A percentile compares a stretch with the other conserved stretches of the same genome.
Evolutionary conservation across 2,329 filamentous ascomycete species (phyloP).

Genomic region (Clonostachys rhizophaga): DNA sequence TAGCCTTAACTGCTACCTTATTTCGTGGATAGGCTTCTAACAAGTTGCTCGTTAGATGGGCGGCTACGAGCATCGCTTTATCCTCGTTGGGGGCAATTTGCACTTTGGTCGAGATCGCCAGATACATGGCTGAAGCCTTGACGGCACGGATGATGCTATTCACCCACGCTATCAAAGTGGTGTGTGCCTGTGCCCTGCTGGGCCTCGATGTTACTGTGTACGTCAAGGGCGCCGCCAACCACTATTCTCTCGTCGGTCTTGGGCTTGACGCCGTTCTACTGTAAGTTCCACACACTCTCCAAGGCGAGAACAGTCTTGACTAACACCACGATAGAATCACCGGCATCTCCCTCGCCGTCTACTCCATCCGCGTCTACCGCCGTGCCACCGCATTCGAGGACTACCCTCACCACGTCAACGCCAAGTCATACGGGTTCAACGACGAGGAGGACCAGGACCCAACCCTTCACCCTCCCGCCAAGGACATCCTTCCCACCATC

Average conservation of each 20-base stretch:
- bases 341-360: constrained; percentile 36
- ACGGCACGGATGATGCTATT: constrained; percentile 51
- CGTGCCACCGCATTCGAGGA: constrained; percentile 43
- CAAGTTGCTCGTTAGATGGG: constrained; percentile 37
- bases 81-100: constrained; percentile 39
- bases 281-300: constrained; percentile 25
- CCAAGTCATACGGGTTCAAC: constrained; percentile 42
- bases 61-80: constrained; percentile 44
- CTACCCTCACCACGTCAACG: constrained; percentile 42
- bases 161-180: constrained; percentile 43
- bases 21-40: background rate
- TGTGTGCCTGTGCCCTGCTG: constrained; percentile 38
- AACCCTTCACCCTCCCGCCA: constrained; percentile 14
- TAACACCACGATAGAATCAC: constrained; percentile 23
- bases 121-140: constrained; percentile 40
- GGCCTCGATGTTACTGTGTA: constrained; percentile 49
- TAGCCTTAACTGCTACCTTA: background rate
- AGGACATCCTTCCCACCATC: constrained; percentile 12
- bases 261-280: constrained; percentile 42
- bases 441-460: constrained; percentile 15
- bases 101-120: constrained; percentile 40
- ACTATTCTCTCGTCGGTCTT: constrained; percentile 44
- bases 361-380: constrained; percentile 41
- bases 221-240: constrained; percentile 31
- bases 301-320: constrained; percentile 3